These are phyloP conservation scores for Purpureocillium lavendulum DNA, from an alignment of 2,329 filamentous ascomycete genomes.

Conservation along the genomic window DNA sequence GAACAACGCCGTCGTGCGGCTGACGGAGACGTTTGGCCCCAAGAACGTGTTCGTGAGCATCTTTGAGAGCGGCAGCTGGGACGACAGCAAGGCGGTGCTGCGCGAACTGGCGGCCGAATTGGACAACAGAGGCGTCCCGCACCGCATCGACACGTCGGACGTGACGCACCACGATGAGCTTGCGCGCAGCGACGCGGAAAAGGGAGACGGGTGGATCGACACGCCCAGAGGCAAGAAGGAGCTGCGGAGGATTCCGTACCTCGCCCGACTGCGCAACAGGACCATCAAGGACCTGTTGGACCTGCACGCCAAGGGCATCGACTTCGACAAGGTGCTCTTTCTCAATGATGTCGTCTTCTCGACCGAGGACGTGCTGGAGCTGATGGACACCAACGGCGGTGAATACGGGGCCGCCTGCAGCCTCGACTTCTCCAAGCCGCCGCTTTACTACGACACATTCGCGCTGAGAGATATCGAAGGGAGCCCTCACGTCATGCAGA, in stretches of 20 bases:
- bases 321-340: slow-evolving; percentile 51
- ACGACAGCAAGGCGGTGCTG: slow-evolving; percentile 57
- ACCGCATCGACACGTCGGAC: slow-evolving; percentile 48
- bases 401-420: slow-evolving; percentile 55
- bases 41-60: slow-evolving; percentile 62
- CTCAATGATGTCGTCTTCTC: slow-evolving; percentile 56
- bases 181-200: slow-evolving; percentile 21
- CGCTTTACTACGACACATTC: slow-evolving; percentile 54
- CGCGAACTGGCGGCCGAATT: slow-evolving; percentile 46
- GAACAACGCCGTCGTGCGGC: slow-evolving; percentile 49
- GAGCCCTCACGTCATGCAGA: slow-evolving; percentile 39
- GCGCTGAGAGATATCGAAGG: slow-evolving; percentile 48
- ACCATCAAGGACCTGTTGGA: slow-evolving; percentile 51
- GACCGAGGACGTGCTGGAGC: slow-evolving; percentile 44
- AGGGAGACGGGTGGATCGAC: slow-evolving; percentile 52
- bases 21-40: slow-evolving; percentile 48
- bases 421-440: slow-evolving; percentile 47
- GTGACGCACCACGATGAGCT: slow-evolving; percentile 51
- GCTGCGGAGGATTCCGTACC: slow-evolving; percentile 59
- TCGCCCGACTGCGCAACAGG: slow-evolving; percentile 55
- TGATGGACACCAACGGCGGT: slow-evolving; percentile 49
- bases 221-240: slow-evolving; percentile 46
- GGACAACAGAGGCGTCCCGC: slow-evolving; percentile 40
- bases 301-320: slow-evolving; percentile 38
- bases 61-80: slow-evolving; percentile 61